These are phyloP conservation scores for Lagenidium giganteum DNA, from an alignment of 352 stramenopile genomes.

Conservation along the genomic window DNA sequence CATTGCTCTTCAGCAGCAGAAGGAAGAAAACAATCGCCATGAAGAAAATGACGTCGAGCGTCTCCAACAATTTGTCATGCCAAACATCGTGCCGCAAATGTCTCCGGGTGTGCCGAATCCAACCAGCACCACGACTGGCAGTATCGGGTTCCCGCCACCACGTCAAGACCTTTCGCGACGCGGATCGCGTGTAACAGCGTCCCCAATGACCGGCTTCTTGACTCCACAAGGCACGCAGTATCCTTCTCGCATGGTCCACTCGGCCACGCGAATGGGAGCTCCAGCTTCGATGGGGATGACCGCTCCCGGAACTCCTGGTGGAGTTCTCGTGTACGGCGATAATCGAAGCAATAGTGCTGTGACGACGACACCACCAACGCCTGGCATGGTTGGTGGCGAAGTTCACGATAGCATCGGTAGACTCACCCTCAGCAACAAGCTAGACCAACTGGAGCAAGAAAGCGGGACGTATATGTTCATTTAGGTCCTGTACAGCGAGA, in stretches of 20 bases:
- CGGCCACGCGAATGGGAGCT: neutral
- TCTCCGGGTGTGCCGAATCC: no score
- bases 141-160: no score
- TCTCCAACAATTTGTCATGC: no score
- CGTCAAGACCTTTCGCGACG: no score
- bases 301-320: constrained; percentile 7
- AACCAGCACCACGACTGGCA: no score
- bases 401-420: constrained; percentile 10
- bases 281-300: constrained; percentile 2
- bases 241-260: no score
- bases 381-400: constrained; percentile 1
- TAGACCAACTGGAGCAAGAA: constrained; percentile 74
- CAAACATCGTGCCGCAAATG: no score
- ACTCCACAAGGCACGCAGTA: no score
- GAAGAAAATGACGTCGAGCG: no score
- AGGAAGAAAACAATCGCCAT: constrained; percentile 25
- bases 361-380: constrained; percentile 1
- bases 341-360: neutral
- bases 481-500: constrained; percentile 4
- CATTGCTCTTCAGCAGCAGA: constrained; percentile 49
- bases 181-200: no score
- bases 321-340: neutral
- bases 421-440: constrained; percentile 51
- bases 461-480: constrained; percentile 28
- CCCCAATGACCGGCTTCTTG: no score